Percentiles rank a stretch among this genome's conserved stretches.
Evolutionary conservation across 2,329 filamentous ascomycete species (phyloP).

Genomic region (Botrytis squamosa): DNA sequence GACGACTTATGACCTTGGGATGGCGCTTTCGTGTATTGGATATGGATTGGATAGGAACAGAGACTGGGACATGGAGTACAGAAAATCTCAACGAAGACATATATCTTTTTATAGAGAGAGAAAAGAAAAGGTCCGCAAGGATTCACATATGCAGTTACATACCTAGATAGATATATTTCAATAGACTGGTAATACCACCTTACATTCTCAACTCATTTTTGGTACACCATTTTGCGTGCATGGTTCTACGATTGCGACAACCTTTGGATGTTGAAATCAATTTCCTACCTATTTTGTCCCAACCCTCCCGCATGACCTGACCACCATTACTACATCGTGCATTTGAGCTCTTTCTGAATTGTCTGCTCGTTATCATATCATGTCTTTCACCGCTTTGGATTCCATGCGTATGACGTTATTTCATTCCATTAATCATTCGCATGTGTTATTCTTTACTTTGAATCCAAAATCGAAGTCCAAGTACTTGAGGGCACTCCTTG

Average conservation of each 20-base stretch:
- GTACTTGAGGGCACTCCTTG: neutral
- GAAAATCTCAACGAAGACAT: conserved; percentile 21
- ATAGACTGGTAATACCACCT: conserved; percentile 12
- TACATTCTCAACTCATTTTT: neutral
- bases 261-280: neutral
- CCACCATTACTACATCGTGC: neutral
- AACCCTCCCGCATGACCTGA: neutral
- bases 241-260: neutral
- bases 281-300: too few relatives aligned
- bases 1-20: conserved; percentile 10
- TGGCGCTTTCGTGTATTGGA: conserved; percentile 11
- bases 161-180: conserved; percentile 9
- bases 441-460: neutral
- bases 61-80: neutral
- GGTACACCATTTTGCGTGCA: neutral
- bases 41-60: conserved; percentile 7
- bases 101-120: conserved; percentile 15
- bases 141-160: conserved; percentile 1
- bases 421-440: conserved; percentile 4
- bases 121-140: conserved; percentile 20
- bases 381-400: neutral
- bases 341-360: neutral
- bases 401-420: neutral
- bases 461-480: neutral
- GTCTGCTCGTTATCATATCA: neutral